phyloP scores from a whole-genome alignment of 441 rosid genomes.

The Breynia disticha region DNA sequence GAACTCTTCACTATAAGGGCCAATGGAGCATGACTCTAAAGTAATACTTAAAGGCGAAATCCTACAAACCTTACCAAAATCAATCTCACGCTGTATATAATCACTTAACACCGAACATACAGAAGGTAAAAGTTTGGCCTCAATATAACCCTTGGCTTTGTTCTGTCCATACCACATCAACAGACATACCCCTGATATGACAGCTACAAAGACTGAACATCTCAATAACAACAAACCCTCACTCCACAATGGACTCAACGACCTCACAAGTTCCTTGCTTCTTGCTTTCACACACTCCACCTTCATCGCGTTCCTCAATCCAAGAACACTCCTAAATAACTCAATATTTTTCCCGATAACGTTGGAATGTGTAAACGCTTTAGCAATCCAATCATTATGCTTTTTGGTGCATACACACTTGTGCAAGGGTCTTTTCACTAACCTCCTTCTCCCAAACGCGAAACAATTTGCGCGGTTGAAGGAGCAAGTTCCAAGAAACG shows the following conservation, averaged over 20 bases:
- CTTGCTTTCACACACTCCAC: slow-evolving; percentile 45
- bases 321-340: slow-evolving; percentile 49
- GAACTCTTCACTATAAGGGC: slow-evolving; percentile 78
- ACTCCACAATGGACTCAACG: slow-evolving; percentile 56
- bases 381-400: slow-evolving; percentile 60
- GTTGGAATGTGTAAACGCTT: slow-evolving; percentile 51
- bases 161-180: slow-evolving; percentile 87
- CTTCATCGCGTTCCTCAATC: slow-evolving; percentile 44
- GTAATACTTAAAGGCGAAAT: slow-evolving; percentile 85
- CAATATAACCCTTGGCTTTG: slow-evolving; percentile 63
- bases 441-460: slow-evolving; percentile 19
- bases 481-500: too few relatives aligned
- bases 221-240: slow-evolving; percentile 44
- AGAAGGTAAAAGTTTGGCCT: slow-evolving; percentile 79
- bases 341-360: slow-evolving; percentile 64
- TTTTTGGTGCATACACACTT: slow-evolving; percentile 43
- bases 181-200: slow-evolving; percentile 80
- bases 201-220: slow-evolving; percentile 65
- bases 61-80: slow-evolving; percentile 76
- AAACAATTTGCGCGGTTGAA: slow-evolving; percentile 1
- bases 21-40: slow-evolving; percentile 74
- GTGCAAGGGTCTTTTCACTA: slow-evolving; percentile 24
- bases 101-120: slow-evolving; percentile 77
- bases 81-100: slow-evolving; percentile 74
- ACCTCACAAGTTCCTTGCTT: slow-evolving; percentile 58